A percentile compares a stretch with the other conserved stretches of the same genome.
Conservation (phyloP, 148 eudicot genomes). For the Vaccinium macrocarpon region DNA sequence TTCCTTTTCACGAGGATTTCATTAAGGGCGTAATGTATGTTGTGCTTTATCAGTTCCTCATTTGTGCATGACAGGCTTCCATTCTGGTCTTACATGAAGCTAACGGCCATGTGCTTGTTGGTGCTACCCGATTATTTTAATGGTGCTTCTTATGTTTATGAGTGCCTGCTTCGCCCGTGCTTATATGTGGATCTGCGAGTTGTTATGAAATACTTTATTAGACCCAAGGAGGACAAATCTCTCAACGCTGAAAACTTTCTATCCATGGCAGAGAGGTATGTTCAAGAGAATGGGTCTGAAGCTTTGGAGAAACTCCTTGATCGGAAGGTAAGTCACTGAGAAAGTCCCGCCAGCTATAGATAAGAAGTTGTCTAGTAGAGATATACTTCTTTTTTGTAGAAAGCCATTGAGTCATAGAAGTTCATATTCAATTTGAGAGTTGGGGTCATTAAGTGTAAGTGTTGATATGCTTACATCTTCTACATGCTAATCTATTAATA, state of each 20-base stretch:
- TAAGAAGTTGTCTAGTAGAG: too few species aligned
- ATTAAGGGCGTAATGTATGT: too few species aligned
- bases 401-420: neutral
- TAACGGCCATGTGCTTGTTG: neutral
- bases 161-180: neutral
- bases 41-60: neutral
- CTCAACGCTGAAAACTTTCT: too few species aligned
- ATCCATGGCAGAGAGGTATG: too few species aligned
- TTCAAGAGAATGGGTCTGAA: too few species aligned
- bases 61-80: conserved; percentile 9
- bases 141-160: conserved; percentile 16
- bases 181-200: neutral
- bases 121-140: conserved; percentile 8
- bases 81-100: conserved; percentile 17
- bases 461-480: too few species aligned
- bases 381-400: neutral
- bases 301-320: too few species aligned
- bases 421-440: neutral
- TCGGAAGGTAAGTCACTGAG: too few species aligned
- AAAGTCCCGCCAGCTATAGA: too few species aligned
- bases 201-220: neutral
- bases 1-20: too few species aligned
- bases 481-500: too few species aligned
- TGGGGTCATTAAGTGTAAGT: too few species aligned
- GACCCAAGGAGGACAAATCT: neutral